Evolutionary conservation across 306 rosid genomes (phyloP), one percentile per base, ranked within the genome.

Genomic region (Inga oerstediana): DNA sequence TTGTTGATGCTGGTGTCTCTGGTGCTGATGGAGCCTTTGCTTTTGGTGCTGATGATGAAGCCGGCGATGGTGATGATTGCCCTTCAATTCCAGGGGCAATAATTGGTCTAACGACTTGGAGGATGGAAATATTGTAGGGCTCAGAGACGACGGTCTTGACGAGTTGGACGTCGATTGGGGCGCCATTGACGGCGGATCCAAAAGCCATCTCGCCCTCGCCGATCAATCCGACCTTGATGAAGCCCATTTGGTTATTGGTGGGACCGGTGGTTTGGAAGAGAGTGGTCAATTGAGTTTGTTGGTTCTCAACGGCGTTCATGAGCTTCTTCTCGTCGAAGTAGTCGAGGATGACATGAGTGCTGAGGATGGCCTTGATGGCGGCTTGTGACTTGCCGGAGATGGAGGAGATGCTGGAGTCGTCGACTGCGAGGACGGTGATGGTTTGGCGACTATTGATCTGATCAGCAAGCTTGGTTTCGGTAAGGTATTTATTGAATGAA

Each of bases 171-270:
- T 80, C 14, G 5, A 52, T 20, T 3, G 61, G 8, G 0, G 87
- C 66, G 1, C 90, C 91, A 7, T 73, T 34, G 2, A 56, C 89
- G 1, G 92, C 90, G 0, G 97, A 84, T 0, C 88, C 86, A 8
- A 94, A 90, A 0, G 90, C 83, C 0, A 88, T 39, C 58, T 88
- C 91, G 1, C 95, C 95, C 27, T 90, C 91, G 27, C 76, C 64
- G 19, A 88, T 14, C 0, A 80, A 9, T 0, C 35, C 15, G 1
- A 86, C 87, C 10, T 65, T 77, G 71, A 94, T 1, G 79, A 89
- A 90, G 4, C 97, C 93, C 46, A 86, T 62, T 0, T 80, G 76
- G 27, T n/a, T 10, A 6, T 3, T 12, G 4, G 98, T 90, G 0
- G 8, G 0, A 5, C 94, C 93, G 0, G 89, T 65, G 74, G 89